Percentiles rank a stretch among this genome's conserved stretches.
phyloP scores from a whole-genome alignment of 352 stramenopile species.

The Aphanomyces astaci region DNA sequence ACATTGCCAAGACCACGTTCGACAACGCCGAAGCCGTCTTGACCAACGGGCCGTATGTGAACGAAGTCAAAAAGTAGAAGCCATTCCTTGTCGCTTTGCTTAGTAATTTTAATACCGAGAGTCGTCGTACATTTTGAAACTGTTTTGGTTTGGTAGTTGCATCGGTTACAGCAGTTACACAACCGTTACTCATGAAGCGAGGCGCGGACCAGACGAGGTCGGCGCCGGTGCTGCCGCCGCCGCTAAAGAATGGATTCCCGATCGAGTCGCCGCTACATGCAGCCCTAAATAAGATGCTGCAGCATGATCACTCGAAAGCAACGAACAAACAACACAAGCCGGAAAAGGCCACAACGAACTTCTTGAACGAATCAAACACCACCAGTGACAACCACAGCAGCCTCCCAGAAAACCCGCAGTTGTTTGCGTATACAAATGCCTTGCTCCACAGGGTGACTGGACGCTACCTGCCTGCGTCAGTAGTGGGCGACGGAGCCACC shows the following conservation, averaged over 20 bases:
- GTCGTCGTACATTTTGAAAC: no score
- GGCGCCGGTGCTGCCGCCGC: background rate
- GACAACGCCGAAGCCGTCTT: constrained; percentile 58
- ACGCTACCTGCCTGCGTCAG: constrained; percentile 40
- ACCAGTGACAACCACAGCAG: background rate
- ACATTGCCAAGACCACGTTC: constrained; percentile 66
- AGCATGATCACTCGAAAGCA: background rate
- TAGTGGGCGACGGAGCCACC: constrained; percentile 37
- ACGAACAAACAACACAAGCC: background rate
- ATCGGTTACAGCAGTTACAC: background rate
- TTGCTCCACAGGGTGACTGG: constrained; percentile 58
- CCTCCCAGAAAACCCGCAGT: constrained; percentile 44
- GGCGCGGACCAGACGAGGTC: background rate
- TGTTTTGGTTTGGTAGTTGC: background rate
- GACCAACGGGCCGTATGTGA: constrained; percentile 37
- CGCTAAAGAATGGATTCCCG: background rate
- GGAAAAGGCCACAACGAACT: background rate
- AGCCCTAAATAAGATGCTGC: background rate
- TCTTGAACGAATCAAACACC: background rate
- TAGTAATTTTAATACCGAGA: background rate
- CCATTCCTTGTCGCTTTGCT: background rate
- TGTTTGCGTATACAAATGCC: constrained; percentile 60
- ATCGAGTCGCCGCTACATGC: constrained; percentile 4
- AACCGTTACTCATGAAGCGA: constrained; percentile 12
- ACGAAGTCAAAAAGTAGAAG: constrained; percentile 44